Evolutionary conservation across 805 yeast genomes (phyloP), one percentile per base, ranked within the genome.

Genomic region (Kockiozyma suomiensis): DNA sequence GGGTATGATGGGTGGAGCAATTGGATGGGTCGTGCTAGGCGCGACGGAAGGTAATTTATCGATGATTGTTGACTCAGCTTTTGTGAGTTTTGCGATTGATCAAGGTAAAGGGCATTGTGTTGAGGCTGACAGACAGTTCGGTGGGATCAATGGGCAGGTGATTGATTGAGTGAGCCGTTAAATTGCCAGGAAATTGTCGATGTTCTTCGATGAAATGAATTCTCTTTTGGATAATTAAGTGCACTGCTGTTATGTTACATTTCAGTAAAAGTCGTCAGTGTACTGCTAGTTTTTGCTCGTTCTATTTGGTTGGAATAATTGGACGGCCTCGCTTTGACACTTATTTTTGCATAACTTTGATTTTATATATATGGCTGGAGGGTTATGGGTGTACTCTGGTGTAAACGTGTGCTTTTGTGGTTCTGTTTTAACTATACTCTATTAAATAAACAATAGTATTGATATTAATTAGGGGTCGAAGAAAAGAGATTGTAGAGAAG

Each of bases 21-120:
- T 76, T 12, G 79, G 79, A 13, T 77, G 79, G 78, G 73, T 76
- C 17, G 72, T 77, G 5, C 70, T 76, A 23, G 80, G 80, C 4
- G 74, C 78, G 6, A 74, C 78, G 8, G 80, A 77, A 58, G 77
- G 77, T 15, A 72, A 74, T 13, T 68, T 77, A 51, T 68, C 74
- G 58, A 76, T 73, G 72, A 60, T 68, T 50, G 69, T 68, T 30
- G 70, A 67, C 38, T 48, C 70, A 13, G 32, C 57, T 19, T 74
- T 67, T 48, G 73, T 76, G n/a, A 73, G 73, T 63, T 74, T 66
- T 59, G 75, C 71, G 15, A 66, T 77, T 7, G 76, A 75, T 51
- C 67, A 67, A 49, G 59, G 64, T 45, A 68, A 71, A 10, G 68
- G 67, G 47, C 70, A 68, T 54, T 66, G 78, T 59, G 50, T 63